Evolutionary conservation across 192 early-diverging fungal species (phyloP).

Genomic region (Cetraspora pellucida): DNA sequence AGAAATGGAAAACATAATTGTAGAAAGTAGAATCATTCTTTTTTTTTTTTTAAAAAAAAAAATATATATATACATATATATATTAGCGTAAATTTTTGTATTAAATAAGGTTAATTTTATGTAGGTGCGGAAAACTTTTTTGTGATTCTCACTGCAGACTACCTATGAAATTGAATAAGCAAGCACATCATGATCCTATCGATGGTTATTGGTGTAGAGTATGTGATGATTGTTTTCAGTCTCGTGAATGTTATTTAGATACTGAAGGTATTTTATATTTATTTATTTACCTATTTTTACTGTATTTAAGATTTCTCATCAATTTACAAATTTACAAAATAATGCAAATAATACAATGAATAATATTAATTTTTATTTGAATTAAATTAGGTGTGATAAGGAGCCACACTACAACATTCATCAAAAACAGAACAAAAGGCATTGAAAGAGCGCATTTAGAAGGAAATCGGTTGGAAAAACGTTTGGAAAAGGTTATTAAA

Average conservation of each 20-base stretch:
- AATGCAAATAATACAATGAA: not conserved
- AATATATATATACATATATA: not conserved
- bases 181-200: constrained; percentile 60
- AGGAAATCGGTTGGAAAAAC: constrained; percentile 71
- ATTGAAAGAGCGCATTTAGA: constrained; percentile 66
- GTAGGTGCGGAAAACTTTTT: constrained; percentile 65
- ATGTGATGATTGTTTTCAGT: constrained; percentile 58
- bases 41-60: too few relatives aligned
- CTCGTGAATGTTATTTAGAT: constrained; percentile 46
- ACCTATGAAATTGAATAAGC: constrained; percentile 58
- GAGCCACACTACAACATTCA: constrained; percentile 54
- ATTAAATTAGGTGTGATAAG: constrained; percentile 45
- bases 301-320: not conserved
- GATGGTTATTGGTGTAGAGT: constrained; percentile 62
- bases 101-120: constrained; percentile 10
- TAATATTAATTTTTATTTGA: not conserved
- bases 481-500: constrained; percentile 67
- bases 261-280: constrained; percentile 39
- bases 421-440: constrained; percentile 51
- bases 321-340: not conserved
- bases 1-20: constrained; percentile 59
- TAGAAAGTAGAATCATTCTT: constrained; percentile 50
- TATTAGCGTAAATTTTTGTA: constrained; percentile 37
- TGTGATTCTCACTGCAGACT: constrained; percentile 62
- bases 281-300: not conserved